Base-by-base conservation (phyloP, 2,329 filamentous ascomycete species). In the Beauveria caledonica region DNA sequence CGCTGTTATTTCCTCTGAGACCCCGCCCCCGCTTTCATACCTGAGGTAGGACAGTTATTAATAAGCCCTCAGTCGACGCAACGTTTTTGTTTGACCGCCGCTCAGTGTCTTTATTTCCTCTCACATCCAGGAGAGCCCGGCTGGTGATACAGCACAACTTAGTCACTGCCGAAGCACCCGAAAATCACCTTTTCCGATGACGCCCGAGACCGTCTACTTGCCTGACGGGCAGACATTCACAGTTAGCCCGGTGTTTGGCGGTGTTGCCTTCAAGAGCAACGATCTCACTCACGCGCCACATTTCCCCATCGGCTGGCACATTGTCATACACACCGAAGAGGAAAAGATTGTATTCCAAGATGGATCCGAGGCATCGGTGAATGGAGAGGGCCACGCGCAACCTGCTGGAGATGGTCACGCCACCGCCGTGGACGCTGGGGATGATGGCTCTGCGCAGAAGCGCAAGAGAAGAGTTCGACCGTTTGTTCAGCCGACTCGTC, bases 301-400 rank as follows among this genome's bases (percentile, higher is more conserved):
- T 4, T 92, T 91, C 62, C 92, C 92, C 0, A 83, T 89, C 6
- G 92, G 92, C 36, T 97, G 93, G 93, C 95, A 89, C 2, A 86
- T 96, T 55, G 88, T 93, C 33, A 79, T 97, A 42, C 87, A 92
- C 68, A 90, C 88, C 1, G 86, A 89, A 39, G 73, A 79, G 61
- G 70, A 67, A 11, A 44, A 44, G 29, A 46, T 6, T 48, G 48
- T 58, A 5, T 62, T 62, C 6, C n/a, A 33, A 3, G 54, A 58
- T 44, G 55, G 42, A 45, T 44, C 7, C 19, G n/a, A 27, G n/a
- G 21, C 48, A 1, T 15, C 45, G 21, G 45, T 17, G 6, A 49
- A 61, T 15, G 58, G 29, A 2, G 39, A 50, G 17, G 15, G 9
- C 25, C 44, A 21, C 27, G 4, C 15, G 8, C 42, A 29, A 8